phyloP scores from a whole-genome alignment of 495 filamentous ascomycete species.

The Thermochaetoides thermophila region DNA sequence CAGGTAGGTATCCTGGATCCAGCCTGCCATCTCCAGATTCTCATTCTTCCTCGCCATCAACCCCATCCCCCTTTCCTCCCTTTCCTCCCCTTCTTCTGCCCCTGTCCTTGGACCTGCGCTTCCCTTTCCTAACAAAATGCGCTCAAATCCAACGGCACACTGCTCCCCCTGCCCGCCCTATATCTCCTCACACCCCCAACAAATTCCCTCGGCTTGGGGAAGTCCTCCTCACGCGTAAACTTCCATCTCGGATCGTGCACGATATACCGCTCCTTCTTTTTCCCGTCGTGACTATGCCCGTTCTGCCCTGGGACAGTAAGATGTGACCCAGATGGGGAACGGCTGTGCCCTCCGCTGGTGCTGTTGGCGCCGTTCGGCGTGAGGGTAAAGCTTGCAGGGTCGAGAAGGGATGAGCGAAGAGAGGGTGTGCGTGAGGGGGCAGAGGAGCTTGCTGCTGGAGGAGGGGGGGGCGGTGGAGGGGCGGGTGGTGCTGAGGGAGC shows the following conservation, averaged over 20 bases:
- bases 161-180: constrained; percentile 81
- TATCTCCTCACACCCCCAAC: constrained; percentile 58
- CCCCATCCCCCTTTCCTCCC: no score
- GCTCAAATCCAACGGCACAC: constrained; percentile 77
- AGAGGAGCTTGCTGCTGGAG: constrained; percentile 13
- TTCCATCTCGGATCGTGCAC: constrained; percentile 77
- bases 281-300: constrained; percentile 18
- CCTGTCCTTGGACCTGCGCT: no score
- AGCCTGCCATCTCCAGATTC: no score
- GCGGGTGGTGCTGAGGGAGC: constrained; percentile 22
- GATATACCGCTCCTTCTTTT: constrained; percentile 30
- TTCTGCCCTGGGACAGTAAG: no score
- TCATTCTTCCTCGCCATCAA: no score
- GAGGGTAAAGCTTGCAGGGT: constrained; percentile 66
- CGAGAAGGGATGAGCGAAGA: constrained; percentile 59
- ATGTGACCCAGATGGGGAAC: no score
- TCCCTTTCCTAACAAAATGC: no score
- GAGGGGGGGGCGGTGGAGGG: constrained; percentile 15
- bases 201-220: constrained; percentile 78
- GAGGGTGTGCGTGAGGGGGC: constrained; percentile 24
- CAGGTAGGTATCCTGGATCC: no score
- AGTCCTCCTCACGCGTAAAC: constrained; percentile 65
- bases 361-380: constrained; percentile 34
- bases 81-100: no score
- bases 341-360: no score